Percentiles rank a stretch among this genome's conserved stretches.
These are phyloP conservation scores for Tulasnella sp. DNA, from an alignment of 768 basidiomycete genomes.

Conservation along the genomic window DNA sequence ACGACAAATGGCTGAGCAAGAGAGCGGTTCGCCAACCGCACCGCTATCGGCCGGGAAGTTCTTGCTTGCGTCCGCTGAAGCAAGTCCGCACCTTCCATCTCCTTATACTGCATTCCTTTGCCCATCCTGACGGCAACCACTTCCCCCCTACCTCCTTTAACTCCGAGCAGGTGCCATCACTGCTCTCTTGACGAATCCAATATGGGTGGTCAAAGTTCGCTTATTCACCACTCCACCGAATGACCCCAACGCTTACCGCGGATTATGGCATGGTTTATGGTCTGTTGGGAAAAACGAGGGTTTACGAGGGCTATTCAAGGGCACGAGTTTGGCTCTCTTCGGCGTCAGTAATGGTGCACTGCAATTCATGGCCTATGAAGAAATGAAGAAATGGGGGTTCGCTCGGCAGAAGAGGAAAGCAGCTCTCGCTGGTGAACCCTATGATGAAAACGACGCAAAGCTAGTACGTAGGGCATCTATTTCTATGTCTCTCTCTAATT, in stretches of 20 bases:
- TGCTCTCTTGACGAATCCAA: conserved; percentile 91
- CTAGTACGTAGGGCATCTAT: conserved; percentile 55
- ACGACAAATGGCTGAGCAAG: conserved; percentile 56
- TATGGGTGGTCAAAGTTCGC: conserved; percentile 96
- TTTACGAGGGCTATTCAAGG: conserved; percentile 72
- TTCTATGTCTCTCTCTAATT: background rate
- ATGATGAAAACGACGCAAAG: conserved; percentile 74
- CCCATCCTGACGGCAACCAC: conserved; percentile 15
- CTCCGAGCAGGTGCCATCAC: conserved; percentile 74
- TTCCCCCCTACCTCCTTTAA: conserved; percentile 13
- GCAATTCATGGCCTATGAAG: conserved; percentile 95
- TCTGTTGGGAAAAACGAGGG: conserved; percentile 74
- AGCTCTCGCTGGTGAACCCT: conserved; percentile 58
- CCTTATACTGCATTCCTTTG: conserved; percentile 24
- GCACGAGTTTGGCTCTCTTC: conserved; percentile 80
- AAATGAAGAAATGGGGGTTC: conserved; percentile 88
- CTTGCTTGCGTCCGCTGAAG: conserved; percentile 88
- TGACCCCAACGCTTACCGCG: conserved; percentile 69
- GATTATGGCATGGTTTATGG: conserved; percentile 71
- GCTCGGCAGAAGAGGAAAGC: conserved; percentile 62
- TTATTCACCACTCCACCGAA: conserved; percentile 81
- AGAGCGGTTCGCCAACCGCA: conserved; percentile 53
- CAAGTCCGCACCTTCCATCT: conserved; percentile 64
- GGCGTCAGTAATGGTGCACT: conserved; percentile 93
- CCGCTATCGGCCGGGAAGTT: conserved; percentile 73